A percentile compares a stretch with the other conserved stretches of the same genome.
phyloP scores from a whole-genome alignment of 352 stramenopile species.

The Globisporangium perplexum region DNA sequence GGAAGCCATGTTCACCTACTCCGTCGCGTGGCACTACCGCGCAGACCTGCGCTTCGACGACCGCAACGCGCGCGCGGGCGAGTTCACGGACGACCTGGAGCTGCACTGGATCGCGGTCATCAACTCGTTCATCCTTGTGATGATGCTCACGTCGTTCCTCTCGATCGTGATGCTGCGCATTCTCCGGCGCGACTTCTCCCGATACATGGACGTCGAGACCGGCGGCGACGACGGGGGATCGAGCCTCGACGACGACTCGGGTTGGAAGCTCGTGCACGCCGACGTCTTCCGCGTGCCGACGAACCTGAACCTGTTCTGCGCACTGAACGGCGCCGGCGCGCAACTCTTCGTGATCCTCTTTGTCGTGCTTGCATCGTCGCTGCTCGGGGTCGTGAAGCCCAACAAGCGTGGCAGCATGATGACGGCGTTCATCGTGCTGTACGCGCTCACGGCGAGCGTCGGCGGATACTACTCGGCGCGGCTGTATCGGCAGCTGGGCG shows the following conservation, averaged over 20 bases:
- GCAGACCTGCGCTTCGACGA: slow-evolving; percentile 85
- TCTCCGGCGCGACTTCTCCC: slow-evolving; percentile 97
- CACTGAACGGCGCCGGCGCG: slow-evolving; percentile 89
- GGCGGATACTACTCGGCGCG: slow-evolving; percentile 90
- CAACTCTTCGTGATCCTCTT: slow-evolving; percentile 94
- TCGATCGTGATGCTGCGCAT: slow-evolving; percentile 96
- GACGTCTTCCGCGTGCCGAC: slow-evolving; percentile 98
- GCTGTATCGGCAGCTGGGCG: slow-evolving; percentile 93
- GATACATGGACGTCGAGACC: slow-evolving; percentile 94
- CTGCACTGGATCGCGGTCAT: slow-evolving; percentile 99
- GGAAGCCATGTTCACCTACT: slow-evolving; percentile 92
- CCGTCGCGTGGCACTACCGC: slow-evolving; percentile 92
- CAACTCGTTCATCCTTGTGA: slow-evolving; percentile 97
- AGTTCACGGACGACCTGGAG: slow-evolving; percentile 57
- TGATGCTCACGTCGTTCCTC: slow-evolving; percentile 96
- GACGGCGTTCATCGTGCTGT: slow-evolving; percentile 92
- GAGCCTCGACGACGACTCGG: slow-evolving; percentile 91
- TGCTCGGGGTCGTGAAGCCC: slow-evolving; percentile 90
- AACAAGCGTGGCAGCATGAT: slow-evolving; percentile 92
- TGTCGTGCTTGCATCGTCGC: slow-evolving; percentile 88
- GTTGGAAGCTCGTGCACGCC: slow-evolving; percentile 99
- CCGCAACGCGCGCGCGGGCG: slow-evolving; percentile 81
- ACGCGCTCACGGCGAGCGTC: slow-evolving; percentile 92
- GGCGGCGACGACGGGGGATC: slow-evolving; percentile 79
- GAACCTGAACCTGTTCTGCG: slow-evolving; percentile 89